Evolutionary conservation across 148 eudicot species (phyloP).

Genomic region (Chenopodium quinoa): DNA sequence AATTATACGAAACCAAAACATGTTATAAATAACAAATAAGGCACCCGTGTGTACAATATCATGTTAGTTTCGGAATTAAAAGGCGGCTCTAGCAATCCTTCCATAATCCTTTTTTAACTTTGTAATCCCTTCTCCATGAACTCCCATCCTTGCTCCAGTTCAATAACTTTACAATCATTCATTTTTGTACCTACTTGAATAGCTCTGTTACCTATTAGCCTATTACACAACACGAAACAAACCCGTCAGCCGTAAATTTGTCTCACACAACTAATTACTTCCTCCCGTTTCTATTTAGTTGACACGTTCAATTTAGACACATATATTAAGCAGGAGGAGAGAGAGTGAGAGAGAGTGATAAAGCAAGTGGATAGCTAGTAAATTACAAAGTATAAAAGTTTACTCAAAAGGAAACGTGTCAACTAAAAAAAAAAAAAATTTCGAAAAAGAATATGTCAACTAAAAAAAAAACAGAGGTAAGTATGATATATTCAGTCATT

Average conservation of each 20-base stretch:
- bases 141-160: conserved; percentile 89
- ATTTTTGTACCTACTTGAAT: conserved; percentile 24
- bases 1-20: background rate
- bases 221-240: conserved; percentile 15
- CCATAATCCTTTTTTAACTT: conserved; percentile 75
- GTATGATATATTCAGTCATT: background rate
- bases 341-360: no score
- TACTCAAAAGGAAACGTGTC: no score
- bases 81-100: conserved; percentile 73
- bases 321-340: no score
- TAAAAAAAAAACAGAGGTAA: no score
- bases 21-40: conserved; percentile 6
- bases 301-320: no score
- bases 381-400: no score
- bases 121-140: conserved; percentile 82
- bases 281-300: no score
- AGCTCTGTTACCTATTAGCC: conserved; percentile 2
- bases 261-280: background rate
- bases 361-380: no score
- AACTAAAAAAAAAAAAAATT: no score
- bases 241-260: conserved; percentile 3
- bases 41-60: conserved; percentile 73
- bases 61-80: conserved; percentile 77
- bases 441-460: no score
- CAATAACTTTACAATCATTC: conserved; percentile 66